phyloP scores from a whole-genome alignment of 2,329 filamentous ascomycete species.

The Tolypocladium inflatum region DNA sequence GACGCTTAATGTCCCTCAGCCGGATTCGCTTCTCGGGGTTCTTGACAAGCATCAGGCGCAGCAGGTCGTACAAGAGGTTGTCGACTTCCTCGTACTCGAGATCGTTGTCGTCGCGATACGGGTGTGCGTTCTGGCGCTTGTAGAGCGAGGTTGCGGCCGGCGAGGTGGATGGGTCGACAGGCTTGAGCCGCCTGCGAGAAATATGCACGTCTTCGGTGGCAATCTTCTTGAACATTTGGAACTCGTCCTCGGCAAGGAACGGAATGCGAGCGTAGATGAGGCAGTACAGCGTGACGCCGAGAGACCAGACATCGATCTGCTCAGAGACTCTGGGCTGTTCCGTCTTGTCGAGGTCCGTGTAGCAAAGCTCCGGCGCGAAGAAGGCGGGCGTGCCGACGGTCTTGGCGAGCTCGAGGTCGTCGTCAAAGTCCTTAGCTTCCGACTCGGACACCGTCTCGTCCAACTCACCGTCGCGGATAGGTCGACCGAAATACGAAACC shows the following conservation, averaged over 20 bases:
- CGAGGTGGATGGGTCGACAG: conserved; percentile 53
- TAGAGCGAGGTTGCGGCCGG: conserved; percentile 45
- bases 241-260: conserved; percentile 86
- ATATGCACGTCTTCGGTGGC: conserved; percentile 90
- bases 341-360: conserved; percentile 63
- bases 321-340: conserved; percentile 74
- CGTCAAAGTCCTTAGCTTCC: conserved; percentile 79
- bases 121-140: conserved; percentile 49
- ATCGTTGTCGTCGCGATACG: conserved; percentile 68
- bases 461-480: conserved; percentile 71
- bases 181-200: conserved; percentile 70
- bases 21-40: conserved; percentile 84
- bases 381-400: conserved; percentile 96
- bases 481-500: conserved; percentile 90
- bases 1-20: conserved; percentile 83
- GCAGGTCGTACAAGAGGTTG: conserved; percentile 67
- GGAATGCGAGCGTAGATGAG: conserved; percentile 90
- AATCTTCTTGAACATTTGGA: conserved; percentile 83
- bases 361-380: conserved; percentile 93
- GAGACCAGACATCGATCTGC: conserved; percentile 94
- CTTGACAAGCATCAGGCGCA: conserved; percentile 74
- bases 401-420: conserved; percentile 93
- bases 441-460: conserved; percentile 68
- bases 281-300: conserved; percentile 93
- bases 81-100: conserved; percentile 81